Evolutionary conservation across 768 basidiomycete species (phyloP).

Genomic region (Steccherinum ochraceum): DNA sequence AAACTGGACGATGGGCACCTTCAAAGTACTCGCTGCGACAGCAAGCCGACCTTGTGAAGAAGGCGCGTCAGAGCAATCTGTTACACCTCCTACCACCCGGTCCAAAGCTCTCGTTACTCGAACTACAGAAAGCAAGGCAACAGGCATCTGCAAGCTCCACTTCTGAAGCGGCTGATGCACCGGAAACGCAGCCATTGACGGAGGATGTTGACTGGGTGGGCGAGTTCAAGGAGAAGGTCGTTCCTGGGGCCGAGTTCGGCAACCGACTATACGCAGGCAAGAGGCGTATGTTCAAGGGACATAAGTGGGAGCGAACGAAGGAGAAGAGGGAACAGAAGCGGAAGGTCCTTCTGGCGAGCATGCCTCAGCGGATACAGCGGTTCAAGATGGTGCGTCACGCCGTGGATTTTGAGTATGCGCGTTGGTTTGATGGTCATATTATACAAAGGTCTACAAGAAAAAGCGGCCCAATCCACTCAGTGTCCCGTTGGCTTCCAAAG

Average conservation of each 20-base stretch:
- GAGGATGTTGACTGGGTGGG: constrained; percentile 22
- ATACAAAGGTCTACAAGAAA: constrained; percentile 9
- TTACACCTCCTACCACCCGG: constrained; percentile 64
- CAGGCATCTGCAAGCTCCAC: constrained; percentile 12
- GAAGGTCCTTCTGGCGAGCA: constrained; percentile 57
- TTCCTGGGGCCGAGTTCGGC: constrained; percentile 47
- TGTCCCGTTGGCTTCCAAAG: constrained; percentile 5
- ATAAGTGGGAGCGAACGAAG: constrained; percentile 70
- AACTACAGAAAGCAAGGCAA: constrained; percentile 18
- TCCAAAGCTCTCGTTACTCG: constrained; percentile 40
- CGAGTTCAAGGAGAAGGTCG: constrained; percentile 21
- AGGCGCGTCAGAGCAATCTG: constrained; percentile 47
- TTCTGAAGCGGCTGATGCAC: constrained; percentile 7
- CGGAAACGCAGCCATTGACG: background rate
- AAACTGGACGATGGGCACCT: constrained; percentile 60
- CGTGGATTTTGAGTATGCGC: background rate
- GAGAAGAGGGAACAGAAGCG: constrained; percentile 41
- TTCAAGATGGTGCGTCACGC: constrained; percentile 52
- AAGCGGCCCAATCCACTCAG: constrained; percentile 8
- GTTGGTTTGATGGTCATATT: background rate
- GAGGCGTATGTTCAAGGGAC: constrained; percentile 92
- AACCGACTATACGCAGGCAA: constrained; percentile 65
- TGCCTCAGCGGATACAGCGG: constrained; percentile 56
- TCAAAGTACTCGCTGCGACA: constrained; percentile 68
- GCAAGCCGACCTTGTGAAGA: constrained; percentile 75